These are phyloP conservation scores for Rhododendron simsii DNA, from an alignment of 148 eudicot species.

Conservation along the genomic window DNA sequence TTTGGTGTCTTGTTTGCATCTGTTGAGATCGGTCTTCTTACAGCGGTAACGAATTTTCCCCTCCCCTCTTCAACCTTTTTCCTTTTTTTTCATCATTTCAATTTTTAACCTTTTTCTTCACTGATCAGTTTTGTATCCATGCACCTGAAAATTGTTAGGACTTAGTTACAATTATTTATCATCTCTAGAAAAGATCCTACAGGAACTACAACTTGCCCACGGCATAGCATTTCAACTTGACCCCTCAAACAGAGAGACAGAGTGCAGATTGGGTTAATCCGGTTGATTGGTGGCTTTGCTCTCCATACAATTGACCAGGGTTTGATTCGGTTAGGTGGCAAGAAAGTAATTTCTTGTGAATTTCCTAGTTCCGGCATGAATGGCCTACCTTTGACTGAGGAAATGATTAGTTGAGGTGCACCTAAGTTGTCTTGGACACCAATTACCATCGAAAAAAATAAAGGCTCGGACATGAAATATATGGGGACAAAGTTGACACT, in stretches of 20 bases:
- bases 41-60: conserved; percentile 27
- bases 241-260: background rate
- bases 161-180: background rate
- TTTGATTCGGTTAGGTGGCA: too few species aligned
- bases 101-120: background rate
- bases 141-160: background rate
- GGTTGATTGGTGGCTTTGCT: too few species aligned
- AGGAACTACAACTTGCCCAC: background rate
- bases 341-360: too few species aligned
- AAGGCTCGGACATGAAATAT: background rate
- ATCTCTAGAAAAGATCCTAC: background rate
- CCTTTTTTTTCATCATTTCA: too few species aligned
- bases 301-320: too few species aligned
- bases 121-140: background rate
- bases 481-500: background rate
- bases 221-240: background rate
- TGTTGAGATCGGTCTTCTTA: conserved; percentile 39
- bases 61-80: too few species aligned
- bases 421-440: too few species aligned
- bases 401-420: too few species aligned
- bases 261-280: background rate
- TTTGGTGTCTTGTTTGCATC: conserved; percentile 44
- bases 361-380: too few species aligned
- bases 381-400: too few species aligned
- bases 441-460: too few species aligned